Evolutionary conservation across 768 basidiomycete genomes (phyloP).

Genomic region (Macrolepiota dolichaula): DNA sequence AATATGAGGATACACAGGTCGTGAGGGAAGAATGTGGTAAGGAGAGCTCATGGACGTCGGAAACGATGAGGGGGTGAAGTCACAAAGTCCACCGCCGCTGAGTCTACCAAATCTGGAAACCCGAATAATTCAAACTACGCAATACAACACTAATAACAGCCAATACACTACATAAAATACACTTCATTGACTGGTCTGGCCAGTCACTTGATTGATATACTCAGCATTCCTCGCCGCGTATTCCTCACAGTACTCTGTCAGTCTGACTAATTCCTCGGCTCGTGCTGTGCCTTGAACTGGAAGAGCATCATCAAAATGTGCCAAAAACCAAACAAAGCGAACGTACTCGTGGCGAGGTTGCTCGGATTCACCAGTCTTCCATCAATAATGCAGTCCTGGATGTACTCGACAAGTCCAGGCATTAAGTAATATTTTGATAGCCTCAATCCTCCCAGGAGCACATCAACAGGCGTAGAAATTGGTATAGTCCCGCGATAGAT

Average conservation of each 20-base stretch:
- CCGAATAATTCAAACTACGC: not conserved
- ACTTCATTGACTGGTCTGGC: not conserved
- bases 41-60: conserved; percentile 40
- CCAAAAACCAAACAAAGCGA: not conserved
- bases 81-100: not conserved
- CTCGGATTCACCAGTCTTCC: not conserved
- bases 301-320: not conserved
- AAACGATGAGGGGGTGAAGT: not conserved
- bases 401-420: not conserved
- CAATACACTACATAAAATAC: not conserved
- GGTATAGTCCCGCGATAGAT: not conserved
- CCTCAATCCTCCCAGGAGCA: not conserved
- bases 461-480: not conserved
- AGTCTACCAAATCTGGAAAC: not conserved
- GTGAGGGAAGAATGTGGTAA: conserved; percentile 55
- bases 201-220: not conserved
- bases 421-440: conserved; percentile 4
- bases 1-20: conserved; percentile 66
- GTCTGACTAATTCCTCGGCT: not conserved
- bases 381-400: not conserved
- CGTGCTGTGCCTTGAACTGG: not conserved
- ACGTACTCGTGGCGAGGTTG: not conserved
- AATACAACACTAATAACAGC: not conserved
- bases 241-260: not conserved
- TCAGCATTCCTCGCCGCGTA: not conserved